Percentiles rank a stretch among this genome's conserved stretches.
Evolutionary conservation across 116 monocot species (phyloP).

Genomic region (Trichopus zeylanicus): DNA sequence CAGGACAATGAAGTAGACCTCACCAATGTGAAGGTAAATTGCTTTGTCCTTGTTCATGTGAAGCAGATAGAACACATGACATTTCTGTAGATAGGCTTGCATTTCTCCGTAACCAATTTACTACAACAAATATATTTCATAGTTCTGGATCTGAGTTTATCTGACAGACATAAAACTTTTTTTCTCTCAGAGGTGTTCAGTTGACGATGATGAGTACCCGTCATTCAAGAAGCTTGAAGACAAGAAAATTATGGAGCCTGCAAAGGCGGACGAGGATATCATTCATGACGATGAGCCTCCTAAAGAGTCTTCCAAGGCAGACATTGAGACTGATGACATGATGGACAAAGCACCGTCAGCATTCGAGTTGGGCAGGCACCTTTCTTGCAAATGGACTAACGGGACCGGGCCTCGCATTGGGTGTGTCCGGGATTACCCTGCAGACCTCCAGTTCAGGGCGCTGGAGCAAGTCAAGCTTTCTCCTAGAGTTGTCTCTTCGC

Average conservation of each 20-base stretch:
- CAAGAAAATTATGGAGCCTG: neutral
- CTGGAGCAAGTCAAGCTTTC: conserved; percentile 82
- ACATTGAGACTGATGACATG: too few relatives aligned
- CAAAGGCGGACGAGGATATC: conserved; percentile 4
- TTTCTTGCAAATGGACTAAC: conserved; percentile 51
- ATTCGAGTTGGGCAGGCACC: conserved; percentile 12
- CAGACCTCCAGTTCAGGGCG: conserved; percentile 53
- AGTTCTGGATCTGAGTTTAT: too few relatives aligned
- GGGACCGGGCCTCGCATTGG: conserved; percentile 64
- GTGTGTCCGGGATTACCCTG: conserved; percentile 76
- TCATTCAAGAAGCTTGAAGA: conserved; percentile 16
- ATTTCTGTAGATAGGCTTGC: too few relatives aligned
- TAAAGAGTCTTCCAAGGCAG: neutral
- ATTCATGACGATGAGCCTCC: conserved; percentile 2
- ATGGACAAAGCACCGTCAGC: neutral
- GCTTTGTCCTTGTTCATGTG: neutral
- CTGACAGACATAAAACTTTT: neutral
- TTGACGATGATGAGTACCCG: conserved; percentile 75
- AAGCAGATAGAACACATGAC: neutral
- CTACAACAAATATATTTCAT: too few relatives aligned
- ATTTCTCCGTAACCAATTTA: too few relatives aligned
- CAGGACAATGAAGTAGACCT: conserved; percentile 75
- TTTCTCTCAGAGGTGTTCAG: conserved; percentile 57
- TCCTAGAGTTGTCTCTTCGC: conserved; percentile 35
- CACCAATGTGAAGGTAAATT: conserved; percentile 70